Evolutionary conservation across 2,329 filamentous ascomycete genomes (phyloP), one percentile per base, ranked within the genome.

Genomic region (Tolypocladium nubicola): DNA sequence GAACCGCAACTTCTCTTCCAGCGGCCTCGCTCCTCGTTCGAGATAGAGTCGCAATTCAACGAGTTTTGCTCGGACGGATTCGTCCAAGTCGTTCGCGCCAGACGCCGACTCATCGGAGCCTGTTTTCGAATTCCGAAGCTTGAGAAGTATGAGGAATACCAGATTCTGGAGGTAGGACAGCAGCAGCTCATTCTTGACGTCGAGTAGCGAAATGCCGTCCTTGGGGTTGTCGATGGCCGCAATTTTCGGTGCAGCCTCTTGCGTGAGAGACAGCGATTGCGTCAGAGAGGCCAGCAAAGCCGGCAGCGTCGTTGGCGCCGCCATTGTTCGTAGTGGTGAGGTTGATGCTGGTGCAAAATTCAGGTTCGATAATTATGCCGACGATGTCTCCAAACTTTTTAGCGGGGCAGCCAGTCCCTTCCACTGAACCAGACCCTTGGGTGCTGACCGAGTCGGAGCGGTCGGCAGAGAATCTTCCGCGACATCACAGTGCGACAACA

Each of bases 131-230:
- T 85, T 84, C 58, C 89, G 84, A 23, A 97, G 73, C 67, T 95
- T 93, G 41, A 95, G 73, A 1, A 96, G 76, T 50, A 96, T 87
- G 45, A 96, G 76, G 64, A 96, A 96, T 50, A 94, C 89, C 4
- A 97, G 83, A 66, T 96, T 95, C 67, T 99, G 93, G 0, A 99
- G 79, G 73, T 99, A 99, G 4, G 93, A 93, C 43, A 99, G 85
- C 21, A 99, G 85, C n/a, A 99, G 81, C 70, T 99, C 94, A 73
- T 95, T 97, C 76, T 99, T 99, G 62, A 90, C 85, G 69, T 97
- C 91, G 66, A 99, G 86, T 1, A 99, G 84, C 0, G 94, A 97
- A 58, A 99, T 94, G 68, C 94, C 93, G 66, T 96, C 85, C 62
- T 86, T 80, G 1, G 89, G 87, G n/a, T 89, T 83, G 53, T 87